phyloP scores from a whole-genome alignment of 345 rosid genomes.

The Abelmoschus esculentus region DNA sequence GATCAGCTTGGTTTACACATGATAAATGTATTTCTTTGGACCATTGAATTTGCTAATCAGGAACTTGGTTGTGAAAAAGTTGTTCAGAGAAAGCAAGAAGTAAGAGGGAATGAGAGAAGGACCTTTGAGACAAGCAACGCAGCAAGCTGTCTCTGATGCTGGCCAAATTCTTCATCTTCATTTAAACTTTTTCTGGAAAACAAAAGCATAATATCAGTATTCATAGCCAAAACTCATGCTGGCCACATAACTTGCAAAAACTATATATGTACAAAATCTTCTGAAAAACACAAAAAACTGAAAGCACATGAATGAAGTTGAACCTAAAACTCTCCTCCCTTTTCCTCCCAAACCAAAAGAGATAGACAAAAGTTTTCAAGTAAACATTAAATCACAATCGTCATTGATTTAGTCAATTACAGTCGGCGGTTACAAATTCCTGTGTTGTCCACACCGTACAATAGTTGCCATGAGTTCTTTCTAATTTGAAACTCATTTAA shows the following conservation, averaged over 20 bases:
- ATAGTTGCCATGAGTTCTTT: not conserved
- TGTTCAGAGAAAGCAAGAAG: not conserved
- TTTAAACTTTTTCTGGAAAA: constrained; percentile 3
- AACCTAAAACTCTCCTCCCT: not conserved
- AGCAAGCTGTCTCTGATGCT: constrained; percentile 84
- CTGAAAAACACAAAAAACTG: too few relatives aligned
- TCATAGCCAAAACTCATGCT: not conserved
- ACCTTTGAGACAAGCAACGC: constrained; percentile 92
- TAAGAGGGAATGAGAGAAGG: not conserved
- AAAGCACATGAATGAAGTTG: too few relatives aligned
- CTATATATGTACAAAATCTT: not conserved
- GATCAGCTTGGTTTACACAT: not conserved
- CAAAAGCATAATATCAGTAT: constrained; percentile 2
- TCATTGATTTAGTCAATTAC: too few relatives aligned
- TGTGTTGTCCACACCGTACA: not conserved
- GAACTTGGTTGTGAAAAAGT: not conserved
- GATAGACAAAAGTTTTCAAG: not conserved
- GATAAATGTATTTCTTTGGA: not conserved
- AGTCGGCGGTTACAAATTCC: too few relatives aligned
- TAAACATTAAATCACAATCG: not conserved
- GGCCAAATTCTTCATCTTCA: constrained; percentile 13
- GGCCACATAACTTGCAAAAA: not conserved
- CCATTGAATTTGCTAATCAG: not conserved
- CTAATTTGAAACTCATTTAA: not conserved
- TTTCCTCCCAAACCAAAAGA: not conserved